Conservation (phyloP, 345 rosid species). For the Diplotaxis tenuifolia region DNA sequence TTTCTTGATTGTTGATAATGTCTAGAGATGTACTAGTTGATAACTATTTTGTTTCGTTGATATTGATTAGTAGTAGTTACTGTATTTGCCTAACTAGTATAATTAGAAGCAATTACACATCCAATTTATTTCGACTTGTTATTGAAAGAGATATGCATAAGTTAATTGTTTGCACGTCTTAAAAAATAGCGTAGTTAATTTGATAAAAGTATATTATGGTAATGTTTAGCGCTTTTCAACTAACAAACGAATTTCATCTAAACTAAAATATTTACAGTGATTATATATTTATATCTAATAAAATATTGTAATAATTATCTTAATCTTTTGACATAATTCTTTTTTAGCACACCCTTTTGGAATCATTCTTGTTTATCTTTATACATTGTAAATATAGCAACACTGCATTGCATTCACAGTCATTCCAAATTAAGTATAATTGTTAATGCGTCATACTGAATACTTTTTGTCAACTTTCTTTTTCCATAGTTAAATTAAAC, state of each 20-base stretch:
- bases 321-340: too few species aligned
- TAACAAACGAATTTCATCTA: neutral
- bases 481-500: neutral
- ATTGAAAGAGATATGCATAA: neutral
- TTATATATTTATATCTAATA: neutral
- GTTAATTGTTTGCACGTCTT: conserved; percentile 16
- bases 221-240: neutral
- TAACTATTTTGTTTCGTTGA: neutral
- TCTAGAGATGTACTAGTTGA: neutral
- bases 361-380: too few species aligned
- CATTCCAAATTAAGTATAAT: neutral
- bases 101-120: neutral
- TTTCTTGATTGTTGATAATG: conserved; percentile 8
- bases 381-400: neutral
- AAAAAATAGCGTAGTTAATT: neutral
- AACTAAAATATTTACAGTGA: neutral
- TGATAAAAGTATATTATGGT: neutral
- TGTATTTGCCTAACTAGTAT: conserved; percentile 14
- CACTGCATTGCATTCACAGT: neutral
- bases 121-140: neutral
- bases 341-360: too few species aligned
- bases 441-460: neutral
- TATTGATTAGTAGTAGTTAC: neutral
- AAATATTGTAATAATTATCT: too few species aligned
- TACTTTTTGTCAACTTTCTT: neutral